These are phyloP conservation scores for Claviceps pusilla DNA, from an alignment of 2,329 filamentous ascomycete species.

Conservation along the genomic window DNA sequence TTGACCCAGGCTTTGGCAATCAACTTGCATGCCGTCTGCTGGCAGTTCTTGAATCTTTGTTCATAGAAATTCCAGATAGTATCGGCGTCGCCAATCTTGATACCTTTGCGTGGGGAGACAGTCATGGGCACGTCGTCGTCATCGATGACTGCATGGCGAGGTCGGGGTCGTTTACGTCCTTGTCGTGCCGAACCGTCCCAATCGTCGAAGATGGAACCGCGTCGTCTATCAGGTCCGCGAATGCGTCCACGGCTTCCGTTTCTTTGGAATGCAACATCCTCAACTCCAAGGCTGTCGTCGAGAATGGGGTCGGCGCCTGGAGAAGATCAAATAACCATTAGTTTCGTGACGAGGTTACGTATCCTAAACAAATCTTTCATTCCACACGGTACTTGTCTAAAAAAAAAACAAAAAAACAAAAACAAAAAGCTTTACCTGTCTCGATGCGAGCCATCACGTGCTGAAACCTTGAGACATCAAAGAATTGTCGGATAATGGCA, in stretches of 20 bases:
- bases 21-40: slow-evolving; percentile 57
- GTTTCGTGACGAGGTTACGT: neutral
- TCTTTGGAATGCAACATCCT: slow-evolving; percentile 13
- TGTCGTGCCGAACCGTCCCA: slow-evolving; percentile 18
- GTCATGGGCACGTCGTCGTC: slow-evolving; percentile 28
- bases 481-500: slow-evolving; percentile 28
- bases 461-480: slow-evolving; percentile 28
- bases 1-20: slow-evolving; percentile 67
- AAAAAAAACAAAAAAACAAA: neutral
- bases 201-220: slow-evolving; percentile 17
- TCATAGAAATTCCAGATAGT: slow-evolving; percentile 46
- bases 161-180: slow-evolving; percentile 15
- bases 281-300: slow-evolving; percentile 17
- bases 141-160: slow-evolving; percentile 23
- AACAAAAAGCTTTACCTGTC: slow-evolving; percentile 18
- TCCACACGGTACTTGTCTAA: neutral
- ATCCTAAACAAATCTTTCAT: neutral
- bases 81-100: slow-evolving; percentile 38
- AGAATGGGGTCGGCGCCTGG: slow-evolving; percentile 19
- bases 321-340: neutral
- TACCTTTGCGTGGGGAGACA: slow-evolving; percentile 24
- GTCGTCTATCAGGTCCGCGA: slow-evolving; percentile 17
- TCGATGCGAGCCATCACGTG: slow-evolving; percentile 24
- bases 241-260: slow-evolving; percentile 13
- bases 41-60: slow-evolving; percentile 47